phyloP scores from a whole-genome alignment of 176 grass and related monocot genomes.

The barley (Hordeum vulgare) region DNA sequence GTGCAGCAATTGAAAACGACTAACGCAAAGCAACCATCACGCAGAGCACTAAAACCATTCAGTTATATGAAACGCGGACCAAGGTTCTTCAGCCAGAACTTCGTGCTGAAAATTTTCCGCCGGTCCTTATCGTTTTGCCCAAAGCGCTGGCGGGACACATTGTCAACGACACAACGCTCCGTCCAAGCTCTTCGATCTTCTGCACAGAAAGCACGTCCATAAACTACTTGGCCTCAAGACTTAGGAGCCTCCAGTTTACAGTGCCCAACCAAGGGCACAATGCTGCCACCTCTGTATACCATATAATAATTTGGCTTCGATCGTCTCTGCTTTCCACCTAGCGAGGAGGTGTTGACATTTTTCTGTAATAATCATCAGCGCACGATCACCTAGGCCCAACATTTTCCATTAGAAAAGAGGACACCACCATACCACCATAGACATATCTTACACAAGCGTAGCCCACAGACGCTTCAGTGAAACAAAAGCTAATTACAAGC shows the following conservation, averaged over 20 bases:
- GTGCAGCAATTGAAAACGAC: background rate
- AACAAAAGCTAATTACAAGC: conserved; percentile 15
- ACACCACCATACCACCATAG: background rate
- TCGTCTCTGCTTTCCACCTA: background rate
- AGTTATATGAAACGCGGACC: background rate
- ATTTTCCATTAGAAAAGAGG: background rate
- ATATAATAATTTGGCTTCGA: background rate
- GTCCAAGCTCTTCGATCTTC: background rate
- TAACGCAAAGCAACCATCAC: too few relatives aligned
- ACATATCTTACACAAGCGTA: background rate
- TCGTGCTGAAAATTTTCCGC: background rate
- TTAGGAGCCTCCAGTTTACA: background rate
- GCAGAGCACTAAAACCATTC: background rate
- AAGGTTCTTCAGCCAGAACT: background rate
- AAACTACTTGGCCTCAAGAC: background rate
- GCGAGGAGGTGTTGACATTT: background rate
- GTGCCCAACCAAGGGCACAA: background rate
- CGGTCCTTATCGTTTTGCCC: background rate
- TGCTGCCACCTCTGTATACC: background rate
- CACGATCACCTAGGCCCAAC: background rate
- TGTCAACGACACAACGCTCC: background rate
- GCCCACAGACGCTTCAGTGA: conserved; percentile 10
- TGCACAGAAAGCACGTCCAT: background rate
- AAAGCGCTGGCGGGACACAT: background rate
- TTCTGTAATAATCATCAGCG: background rate